These are phyloP conservation scores for Fragaria nilgerrensis DNA, from an alignment of 306 rosid genomes.

Conservation along the genomic window DNA sequence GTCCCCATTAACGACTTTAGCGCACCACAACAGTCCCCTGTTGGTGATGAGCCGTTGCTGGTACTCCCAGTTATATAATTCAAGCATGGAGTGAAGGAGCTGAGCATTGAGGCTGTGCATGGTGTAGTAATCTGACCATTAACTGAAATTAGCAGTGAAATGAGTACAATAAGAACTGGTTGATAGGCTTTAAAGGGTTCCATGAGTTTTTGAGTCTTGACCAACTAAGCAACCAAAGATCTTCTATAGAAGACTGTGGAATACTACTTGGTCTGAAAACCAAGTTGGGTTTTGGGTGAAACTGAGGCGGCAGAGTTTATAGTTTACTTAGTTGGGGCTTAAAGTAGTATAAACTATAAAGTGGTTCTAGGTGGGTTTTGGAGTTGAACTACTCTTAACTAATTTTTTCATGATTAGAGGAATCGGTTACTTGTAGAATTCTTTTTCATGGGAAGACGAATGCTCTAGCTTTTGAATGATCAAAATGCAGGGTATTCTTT, in stretches of 20 bases:
- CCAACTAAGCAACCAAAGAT: neutral
- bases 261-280: neutral
- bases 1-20: slow-evolving; percentile 34
- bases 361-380: slow-evolving; percentile 37
- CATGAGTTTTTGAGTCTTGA: slow-evolving; percentile 27
- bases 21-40: slow-evolving; percentile 53
- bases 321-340: neutral
- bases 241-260: neutral
- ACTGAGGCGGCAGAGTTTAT: slow-evolving; percentile 22
- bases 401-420: slow-evolving; percentile 9
- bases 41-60: slow-evolving; percentile 44
- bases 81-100: slow-evolving; percentile 74
- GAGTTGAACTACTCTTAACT: slow-evolving; percentile 61
- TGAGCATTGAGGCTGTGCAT: slow-evolving; percentile 59
- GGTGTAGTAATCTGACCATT: slow-evolving; percentile 46
- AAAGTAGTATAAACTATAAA: neutral
- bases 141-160: slow-evolving; percentile 24
- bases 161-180: slow-evolving; percentile 14
- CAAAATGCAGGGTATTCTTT: neutral
- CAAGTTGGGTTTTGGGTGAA: slow-evolving; percentile 10
- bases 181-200: slow-evolving; percentile 28
- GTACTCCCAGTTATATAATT: slow-evolving; percentile 74
- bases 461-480: slow-evolving; percentile 3
- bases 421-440: neutral
- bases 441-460: slow-evolving; percentile 2